Evolutionary conservation across 768 basidiomycete species (phyloP).

Genomic region (Russula foetens): DNA sequence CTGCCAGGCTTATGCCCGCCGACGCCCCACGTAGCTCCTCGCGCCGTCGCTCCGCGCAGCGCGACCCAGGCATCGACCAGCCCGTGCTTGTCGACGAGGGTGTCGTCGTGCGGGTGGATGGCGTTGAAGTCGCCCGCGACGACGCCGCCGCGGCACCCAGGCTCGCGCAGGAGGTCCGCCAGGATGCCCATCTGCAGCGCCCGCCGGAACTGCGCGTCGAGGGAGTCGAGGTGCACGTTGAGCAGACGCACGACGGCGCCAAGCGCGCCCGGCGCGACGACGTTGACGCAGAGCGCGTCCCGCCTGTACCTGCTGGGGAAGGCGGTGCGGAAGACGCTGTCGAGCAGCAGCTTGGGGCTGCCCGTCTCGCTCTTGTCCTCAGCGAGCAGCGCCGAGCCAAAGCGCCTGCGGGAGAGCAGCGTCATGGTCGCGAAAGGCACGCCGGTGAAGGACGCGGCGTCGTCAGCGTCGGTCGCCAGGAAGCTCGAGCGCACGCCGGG

Average conservation of each 20-base stretch:
- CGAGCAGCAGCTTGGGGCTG: background rate
- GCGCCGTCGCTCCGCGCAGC: conserved; percentile 26
- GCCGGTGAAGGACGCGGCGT: background rate
- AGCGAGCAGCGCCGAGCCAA: background rate
- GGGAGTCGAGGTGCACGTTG: conserved; percentile 34
- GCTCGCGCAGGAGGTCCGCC: conserved; percentile 32
- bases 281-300: conserved; percentile 32
- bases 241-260: conserved; percentile 27
- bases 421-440: conserved; percentile 8
- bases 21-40: conserved; percentile 34
- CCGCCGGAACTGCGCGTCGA: conserved; percentile 18
- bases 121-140: conserved; percentile 44
- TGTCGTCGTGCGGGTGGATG: conserved; percentile 30
- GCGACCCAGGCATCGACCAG: conserved; percentile 38
- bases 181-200: conserved; percentile 26
- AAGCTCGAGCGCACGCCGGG: background rate
- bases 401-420: background rate
- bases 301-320: conserved; percentile 24
- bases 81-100: conserved; percentile 30
- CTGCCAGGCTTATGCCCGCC: conserved; percentile 20
- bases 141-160: conserved; percentile 34
- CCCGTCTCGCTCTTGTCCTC: background rate
- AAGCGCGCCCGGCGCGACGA: conserved; percentile 24
- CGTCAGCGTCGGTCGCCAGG: background rate
- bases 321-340: background rate